These are phyloP conservation scores for Spinacia oleracea DNA, from an alignment of 179 eudicot genomes.

Conservation along the genomic window DNA sequence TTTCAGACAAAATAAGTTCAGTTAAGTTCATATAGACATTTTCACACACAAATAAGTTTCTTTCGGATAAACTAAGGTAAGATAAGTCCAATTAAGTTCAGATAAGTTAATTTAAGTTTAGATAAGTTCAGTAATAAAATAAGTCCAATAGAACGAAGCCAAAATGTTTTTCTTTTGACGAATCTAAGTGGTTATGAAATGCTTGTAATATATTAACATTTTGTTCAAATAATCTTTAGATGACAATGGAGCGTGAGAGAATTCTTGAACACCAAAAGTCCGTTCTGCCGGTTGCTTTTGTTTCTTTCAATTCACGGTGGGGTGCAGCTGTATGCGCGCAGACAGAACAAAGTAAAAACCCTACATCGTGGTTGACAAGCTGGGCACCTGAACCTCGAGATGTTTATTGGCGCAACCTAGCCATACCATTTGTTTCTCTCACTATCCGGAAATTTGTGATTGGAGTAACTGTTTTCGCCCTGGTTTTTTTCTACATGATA, in stretches of 20 bases:
- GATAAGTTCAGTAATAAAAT: no score
- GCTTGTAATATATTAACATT: neutral
- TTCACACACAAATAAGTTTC: no score
- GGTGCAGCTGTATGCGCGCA: constrained; percentile 94
- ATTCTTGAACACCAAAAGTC: constrained; percentile 65
- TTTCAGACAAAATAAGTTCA: no score
- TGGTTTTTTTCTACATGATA: constrained; percentile 94
- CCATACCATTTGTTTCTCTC: constrained; percentile 81
- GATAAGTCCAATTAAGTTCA: no score
- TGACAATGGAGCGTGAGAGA: constrained; percentile 72
- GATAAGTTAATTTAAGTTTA: no score
- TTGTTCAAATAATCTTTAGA: constrained; percentile 36
- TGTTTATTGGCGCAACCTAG: constrained; percentile 76
- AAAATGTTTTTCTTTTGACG: no score
- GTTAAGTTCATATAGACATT: no score
- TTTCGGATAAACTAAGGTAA: no score
- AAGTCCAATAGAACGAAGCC: no score
- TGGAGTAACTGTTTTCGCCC: constrained; percentile 58
- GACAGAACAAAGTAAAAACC: constrained; percentile 80
- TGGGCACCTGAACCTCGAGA: constrained; percentile 98
- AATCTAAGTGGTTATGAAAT: neutral
- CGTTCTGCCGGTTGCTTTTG: constrained; percentile 73
- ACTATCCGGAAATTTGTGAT: constrained; percentile 73
- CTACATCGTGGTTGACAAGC: constrained; percentile 71
- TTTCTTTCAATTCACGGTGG: constrained; percentile 83